Base-by-base conservation (phyloP, 179 eudicot genomes). In the Camellia oleifera region DNA sequence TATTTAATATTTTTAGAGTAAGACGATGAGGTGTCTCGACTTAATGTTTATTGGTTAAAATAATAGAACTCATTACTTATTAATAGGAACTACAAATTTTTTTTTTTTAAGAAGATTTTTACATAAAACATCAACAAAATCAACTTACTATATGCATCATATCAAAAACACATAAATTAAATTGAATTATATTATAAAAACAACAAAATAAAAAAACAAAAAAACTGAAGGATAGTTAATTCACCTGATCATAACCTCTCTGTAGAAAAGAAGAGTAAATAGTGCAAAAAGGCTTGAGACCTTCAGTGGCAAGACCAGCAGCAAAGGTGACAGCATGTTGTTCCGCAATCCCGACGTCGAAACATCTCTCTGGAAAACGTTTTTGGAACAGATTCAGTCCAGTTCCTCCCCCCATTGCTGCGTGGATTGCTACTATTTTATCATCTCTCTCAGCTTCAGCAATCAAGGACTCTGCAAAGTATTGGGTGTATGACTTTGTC, bases 401-500 rank as follows among this genome's bases (percentile, higher is more conserved):
- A 7, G 87, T 82, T 8, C 87, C 85, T n/a, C 87, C 87, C 58
- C 87, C 87, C 87, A 85, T 85, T 17, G 87, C 87, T 0, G 87
- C 87, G 48, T 85, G 87, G 61, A 85, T 80, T 8, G 85, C 87
- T 13, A 85, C 78, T 32, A 85, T 74, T 14, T 83, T 78, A 0
- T 85, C 75, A 68, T 85, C 88, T 45, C 32, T 26, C 74, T 85
- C 80, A 2, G 88, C 88, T 44, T 85, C 88, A 8, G 88, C 85
- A 6, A 85, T 78, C 20, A 85, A 75, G 15, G 88, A 74, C 74
- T 85, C 77, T 0, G 85, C 85, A 56, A 85, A 85, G 79, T 85
- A 85, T 3, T 74, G 81, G 0, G 88, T 85, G 64, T 85, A 85
- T 0, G 83, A 80, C 2, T 50, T 80, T 0, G 85, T 85, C 2